Evolutionary conservation across 179 eudicot genomes (phyloP).

Genomic region (Amaranthus tricolor): DNA sequence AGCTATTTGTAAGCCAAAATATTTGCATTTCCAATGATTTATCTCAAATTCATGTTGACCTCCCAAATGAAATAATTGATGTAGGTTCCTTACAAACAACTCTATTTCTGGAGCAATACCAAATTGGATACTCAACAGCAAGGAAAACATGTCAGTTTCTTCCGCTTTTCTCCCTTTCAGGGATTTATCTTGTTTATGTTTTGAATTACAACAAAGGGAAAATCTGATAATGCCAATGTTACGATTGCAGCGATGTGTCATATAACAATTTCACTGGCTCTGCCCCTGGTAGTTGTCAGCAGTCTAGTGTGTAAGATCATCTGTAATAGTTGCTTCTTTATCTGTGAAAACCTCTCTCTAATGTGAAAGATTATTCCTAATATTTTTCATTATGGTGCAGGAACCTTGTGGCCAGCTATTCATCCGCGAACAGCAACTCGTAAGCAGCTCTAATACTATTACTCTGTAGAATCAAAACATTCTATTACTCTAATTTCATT

Average conservation of each 20-base stretch:
- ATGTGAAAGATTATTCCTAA: not conserved
- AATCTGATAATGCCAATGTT: conserved; percentile 12
- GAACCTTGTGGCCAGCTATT: conserved; percentile 60
- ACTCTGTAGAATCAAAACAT: too few relatives aligned
- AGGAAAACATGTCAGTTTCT: conserved; percentile 41
- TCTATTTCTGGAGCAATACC: conserved; percentile 63
- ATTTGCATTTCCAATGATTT: not conserved
- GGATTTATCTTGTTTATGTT: not conserved
- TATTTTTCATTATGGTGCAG: conserved; percentile 32
- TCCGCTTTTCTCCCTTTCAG: not conserved
- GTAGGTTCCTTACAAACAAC: conserved; percentile 66
- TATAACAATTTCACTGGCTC: conserved; percentile 57
- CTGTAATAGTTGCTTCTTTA: not conserved
- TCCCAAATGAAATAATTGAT: conserved; percentile 8
- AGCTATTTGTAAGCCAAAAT: conserved; percentile 11
- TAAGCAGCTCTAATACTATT: not conserved
- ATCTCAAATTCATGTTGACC: not conserved
- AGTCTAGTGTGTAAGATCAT: conserved; percentile 45
- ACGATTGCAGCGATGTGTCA: conserved; percentile 49
- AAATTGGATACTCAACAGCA: conserved; percentile 48
- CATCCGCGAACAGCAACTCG: conserved; percentile 44
- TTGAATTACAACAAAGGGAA: not conserved
- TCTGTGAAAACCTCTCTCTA: not conserved
- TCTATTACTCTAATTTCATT: too few relatives aligned
- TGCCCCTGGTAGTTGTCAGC: conserved; percentile 35